phyloP scores from a whole-genome alignment of 2,329 filamentous ascomycete genomes.

The Purpureocillium takamizusanense region DNA sequence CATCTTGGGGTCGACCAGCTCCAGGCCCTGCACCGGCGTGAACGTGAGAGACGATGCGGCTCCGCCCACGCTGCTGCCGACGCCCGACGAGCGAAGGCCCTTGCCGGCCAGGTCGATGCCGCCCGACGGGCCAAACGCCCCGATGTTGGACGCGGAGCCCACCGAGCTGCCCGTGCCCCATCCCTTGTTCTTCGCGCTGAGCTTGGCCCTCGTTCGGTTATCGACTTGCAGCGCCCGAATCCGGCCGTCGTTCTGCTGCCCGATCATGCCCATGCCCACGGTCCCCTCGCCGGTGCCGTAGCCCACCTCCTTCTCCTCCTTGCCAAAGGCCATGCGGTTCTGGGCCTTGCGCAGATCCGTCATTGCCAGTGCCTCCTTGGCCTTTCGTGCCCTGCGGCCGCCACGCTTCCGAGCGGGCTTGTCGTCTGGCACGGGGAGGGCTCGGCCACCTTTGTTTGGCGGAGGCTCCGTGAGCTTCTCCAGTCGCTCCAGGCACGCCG shows the following conservation, averaged over 20 bases:
- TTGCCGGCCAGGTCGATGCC: slow-evolving; percentile 66
- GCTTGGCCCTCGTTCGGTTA: slow-evolving; percentile 83
- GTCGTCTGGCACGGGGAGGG: slow-evolving; percentile 87
- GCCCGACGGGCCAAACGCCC: slow-evolving; percentile 62
- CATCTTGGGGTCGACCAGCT: slow-evolving; percentile 89
- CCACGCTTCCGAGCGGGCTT: slow-evolving; percentile 91
- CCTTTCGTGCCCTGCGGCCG: slow-evolving; percentile 80
- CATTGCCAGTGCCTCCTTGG: slow-evolving; percentile 95
- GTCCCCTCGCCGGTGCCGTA: slow-evolving; percentile 82
- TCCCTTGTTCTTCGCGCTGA: slow-evolving; percentile 90
- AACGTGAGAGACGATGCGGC: slow-evolving; percentile 76
- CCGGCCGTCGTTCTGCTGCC: slow-evolving; percentile 76
- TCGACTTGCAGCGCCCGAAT: slow-evolving; percentile 86
- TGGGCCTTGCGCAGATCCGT: slow-evolving; percentile 93
- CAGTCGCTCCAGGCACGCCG: slow-evolving; percentile 73
- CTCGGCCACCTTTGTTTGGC: slow-evolving; percentile 78
- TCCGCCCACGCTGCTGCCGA: slow-evolving; percentile 58
- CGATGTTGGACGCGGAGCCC: slow-evolving; percentile 71
- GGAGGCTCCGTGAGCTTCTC: slow-evolving; percentile 91
- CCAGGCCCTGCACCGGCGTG: slow-evolving; percentile 87
- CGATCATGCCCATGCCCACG: slow-evolving; percentile 90
- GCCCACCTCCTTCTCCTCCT: slow-evolving; percentile 88
- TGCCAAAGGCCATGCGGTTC: slow-evolving; percentile 91
- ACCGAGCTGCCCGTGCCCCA: slow-evolving; percentile 70
- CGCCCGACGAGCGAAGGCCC: slow-evolving; percentile 72